Conservation (phyloP, 768 basidiomycete genomes). For the Dacryopinax spathularia region DNA sequence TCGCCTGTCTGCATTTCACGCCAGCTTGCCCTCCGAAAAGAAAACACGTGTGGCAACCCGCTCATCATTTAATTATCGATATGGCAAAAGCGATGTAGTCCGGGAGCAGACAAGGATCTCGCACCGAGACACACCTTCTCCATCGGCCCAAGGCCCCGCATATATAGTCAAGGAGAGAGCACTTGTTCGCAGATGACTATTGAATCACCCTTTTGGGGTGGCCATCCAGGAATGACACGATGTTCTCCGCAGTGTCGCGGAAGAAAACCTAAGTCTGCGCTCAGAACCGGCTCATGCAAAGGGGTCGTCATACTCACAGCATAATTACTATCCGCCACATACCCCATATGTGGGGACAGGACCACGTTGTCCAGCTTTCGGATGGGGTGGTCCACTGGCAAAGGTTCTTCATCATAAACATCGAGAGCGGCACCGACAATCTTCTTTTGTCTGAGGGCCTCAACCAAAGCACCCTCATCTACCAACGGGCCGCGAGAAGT, state of each 20-base stretch:
- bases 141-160: too few species aligned
- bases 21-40: too few species aligned
- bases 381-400: constrained; percentile 42
- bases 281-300: constrained; percentile 5
- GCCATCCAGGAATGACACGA: constrained; percentile 39
- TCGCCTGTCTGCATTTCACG: too few species aligned
- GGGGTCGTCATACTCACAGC: constrained; percentile 24
- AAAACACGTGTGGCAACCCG: too few species aligned
- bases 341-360: constrained; percentile 49
- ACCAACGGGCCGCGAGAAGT: constrained; percentile 53
- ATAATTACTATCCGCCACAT: constrained; percentile 39
- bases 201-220: constrained; percentile 10
- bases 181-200: too few species aligned
- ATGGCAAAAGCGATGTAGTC: too few species aligned
- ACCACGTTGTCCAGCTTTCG: constrained; percentile 40
- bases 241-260: constrained; percentile 44
- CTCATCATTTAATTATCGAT: too few species aligned
- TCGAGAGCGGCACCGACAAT: constrained; percentile 52
- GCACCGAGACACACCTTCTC: too few species aligned
- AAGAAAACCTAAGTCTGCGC: constrained; percentile 33
- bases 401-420: constrained; percentile 53
- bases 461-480: constrained; percentile 41
- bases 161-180: too few species aligned
- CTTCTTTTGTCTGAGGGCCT: constrained; percentile 31
- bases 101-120: too few species aligned